Percentiles rank a stretch among this genome's conserved stretches.
These are phyloP conservation scores for Chlorociboria aeruginascens DNA, from an alignment of 495 filamentous ascomycete genomes.

Conservation along the genomic window DNA sequence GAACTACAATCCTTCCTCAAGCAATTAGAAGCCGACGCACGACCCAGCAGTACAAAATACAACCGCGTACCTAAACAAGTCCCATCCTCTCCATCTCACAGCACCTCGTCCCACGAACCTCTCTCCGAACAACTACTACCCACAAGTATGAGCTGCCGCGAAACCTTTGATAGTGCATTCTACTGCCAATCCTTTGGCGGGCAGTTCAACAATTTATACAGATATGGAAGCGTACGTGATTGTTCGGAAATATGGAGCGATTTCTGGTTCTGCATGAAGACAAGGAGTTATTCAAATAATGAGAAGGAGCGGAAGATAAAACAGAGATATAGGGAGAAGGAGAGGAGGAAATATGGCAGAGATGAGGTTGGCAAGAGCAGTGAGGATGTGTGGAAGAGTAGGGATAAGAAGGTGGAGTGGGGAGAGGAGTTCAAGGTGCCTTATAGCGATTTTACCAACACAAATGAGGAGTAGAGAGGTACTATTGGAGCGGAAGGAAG, in stretches of 20 bases:
- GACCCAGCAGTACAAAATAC: constrained; percentile 20
- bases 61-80: constrained; percentile 12
- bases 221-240: constrained; percentile 57
- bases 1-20: constrained; percentile 50
- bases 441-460: constrained; percentile 29
- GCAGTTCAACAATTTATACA: constrained; percentile 72
- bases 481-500: too few relatives aligned
- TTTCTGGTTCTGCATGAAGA: constrained; percentile 94
- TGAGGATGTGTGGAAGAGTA: constrained; percentile 82
- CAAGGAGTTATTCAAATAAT: constrained; percentile 38
- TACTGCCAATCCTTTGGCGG: constrained; percentile 90
- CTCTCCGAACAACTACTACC: constrained; percentile 52
- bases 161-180: constrained; percentile 86
- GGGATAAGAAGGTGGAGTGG: constrained; percentile 34
- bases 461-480: constrained; percentile 37
- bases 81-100: constrained; percentile 8
- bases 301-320: constrained; percentile 45
- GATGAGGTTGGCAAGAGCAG: constrained; percentile 59
- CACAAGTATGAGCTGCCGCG: constrained; percentile 73
- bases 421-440: constrained; percentile 24
- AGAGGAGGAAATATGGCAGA: constrained; percentile 54
- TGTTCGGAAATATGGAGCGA: constrained; percentile 77
- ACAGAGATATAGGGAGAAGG: constrained; percentile 62
- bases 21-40: constrained; percentile 30
- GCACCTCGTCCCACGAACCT: constrained; percentile 4